phyloP scores from a whole-genome alignment of 163 green algal species.

The Coccomyxa subellipsoidea region DNA sequence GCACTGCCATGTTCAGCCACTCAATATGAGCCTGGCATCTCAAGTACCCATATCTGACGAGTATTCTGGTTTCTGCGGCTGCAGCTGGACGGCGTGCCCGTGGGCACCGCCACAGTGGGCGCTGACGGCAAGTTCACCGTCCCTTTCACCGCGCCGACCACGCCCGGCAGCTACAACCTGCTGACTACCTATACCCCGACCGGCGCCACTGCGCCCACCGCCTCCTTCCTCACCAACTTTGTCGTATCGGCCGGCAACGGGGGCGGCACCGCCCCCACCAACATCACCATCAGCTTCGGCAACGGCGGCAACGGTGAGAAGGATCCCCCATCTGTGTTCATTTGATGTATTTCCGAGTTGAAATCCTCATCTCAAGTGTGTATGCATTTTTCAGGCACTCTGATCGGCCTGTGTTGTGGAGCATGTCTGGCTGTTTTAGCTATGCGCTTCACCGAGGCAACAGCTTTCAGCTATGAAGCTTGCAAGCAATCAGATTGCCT shows the following conservation, averaged over 20 bases:
- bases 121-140: background rate
- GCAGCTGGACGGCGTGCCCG: background rate
- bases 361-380: background rate
- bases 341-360: background rate
- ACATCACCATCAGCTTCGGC: constrained; percentile 3
- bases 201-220: background rate
- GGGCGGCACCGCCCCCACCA: background rate
- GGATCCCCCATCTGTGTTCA: background rate
- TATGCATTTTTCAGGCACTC: too few relatives aligned
- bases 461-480: background rate
- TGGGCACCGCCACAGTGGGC: background rate
- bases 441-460: background rate
- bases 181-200: background rate
- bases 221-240: background rate
- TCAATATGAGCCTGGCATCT: too few relatives aligned
- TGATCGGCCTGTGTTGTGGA: too few relatives aligned
- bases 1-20: too few relatives aligned
- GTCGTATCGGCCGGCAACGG: background rate
- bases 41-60: too few relatives aligned
- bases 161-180: background rate
- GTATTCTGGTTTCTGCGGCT: background rate
- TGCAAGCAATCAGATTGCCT: too few relatives aligned
- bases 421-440: too few relatives aligned
- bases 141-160: background rate
- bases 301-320: background rate